Base-by-base conservation (phyloP, 805 yeast species). In the Candida succiphila region DNA sequence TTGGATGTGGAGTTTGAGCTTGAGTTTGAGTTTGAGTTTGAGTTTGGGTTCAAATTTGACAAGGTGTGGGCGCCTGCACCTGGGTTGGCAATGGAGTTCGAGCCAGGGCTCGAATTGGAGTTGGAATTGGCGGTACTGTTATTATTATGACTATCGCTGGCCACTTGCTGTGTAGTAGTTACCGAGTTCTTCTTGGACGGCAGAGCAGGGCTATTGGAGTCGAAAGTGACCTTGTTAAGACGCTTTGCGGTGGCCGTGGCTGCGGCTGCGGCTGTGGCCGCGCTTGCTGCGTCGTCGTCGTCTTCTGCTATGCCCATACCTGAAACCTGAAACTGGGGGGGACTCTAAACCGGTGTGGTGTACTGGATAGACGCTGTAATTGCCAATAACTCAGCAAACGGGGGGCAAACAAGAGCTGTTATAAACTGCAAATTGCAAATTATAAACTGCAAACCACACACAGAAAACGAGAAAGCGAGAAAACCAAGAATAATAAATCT, bases 181-280 rank as follows among this genome's bases (percentile, higher is more conserved):
- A 40, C 32, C 4, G 49, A 32, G 18, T 33, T 37, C 33, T 45
- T 45, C 33, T 46, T 46, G 5, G 50, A 32, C 5, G 42, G 44
- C 18, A 37, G 14, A 7, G 43, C 30, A 13, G 48, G 41, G 14
- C 35, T 26, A 6, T 36, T 35, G 7, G 39, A 25, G 17, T 44
- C 48, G 30, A 46, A 48, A 1, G 52, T 37, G 14, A 46, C 38
- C 1, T 40, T 27, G 5, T 42, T 30, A 18, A 9, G 27, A 14
- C 27, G 23, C 24, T 17, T 30, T n/a, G 18, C 10, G 6, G 24
- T 7, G 16, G 18, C 27, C 7, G 26, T 6, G 3, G n/a, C n/a
- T n/a, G n/a, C n/a, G n/a, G n/a, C n/a, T n/a, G n/a, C n/a, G n/a
- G n/a, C n/a, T n/a, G 24, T 21, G 12, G 24, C 12, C 12, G 24